Evolutionary conservation across 2,329 filamentous ascomycete species (phyloP), one percentile per base, ranked within the genome.

Genomic region (Fusarium sp.): DNA sequence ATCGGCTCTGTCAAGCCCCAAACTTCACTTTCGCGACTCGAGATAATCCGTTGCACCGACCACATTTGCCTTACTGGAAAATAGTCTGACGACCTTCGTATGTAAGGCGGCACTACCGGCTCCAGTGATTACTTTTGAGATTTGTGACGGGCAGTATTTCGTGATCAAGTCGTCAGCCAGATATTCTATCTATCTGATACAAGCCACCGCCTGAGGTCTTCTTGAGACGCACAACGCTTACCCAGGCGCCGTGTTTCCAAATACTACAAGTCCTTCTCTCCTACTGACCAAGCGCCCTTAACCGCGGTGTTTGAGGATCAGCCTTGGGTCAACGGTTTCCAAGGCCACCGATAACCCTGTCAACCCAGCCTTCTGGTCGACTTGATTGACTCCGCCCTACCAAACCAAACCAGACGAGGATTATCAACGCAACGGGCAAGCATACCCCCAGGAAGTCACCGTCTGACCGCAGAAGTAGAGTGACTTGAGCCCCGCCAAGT

Each of bases 391-490:
- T 68, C 66, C 68, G 74, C 68, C 71, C 70, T 75, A 69, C 71
- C 65, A 72, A 72, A 69, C 71, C 65, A 72, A 72, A 67, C 73
- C 66, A 69, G 68, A 73, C 70, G 68, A 74, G 71, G 65, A 70
- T 61, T 70, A 35, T 73, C 55, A 70, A 68, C 62, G 56, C 69
- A 64, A 69, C 71, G 67, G 68, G 67, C 73, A 76, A 73, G 66
- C 70, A 73, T 69, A 56, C 71, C 66, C 65, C 70, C 71, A 75
- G 71, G 68, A 59, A 74, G 71, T 72, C 59, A 65, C 73, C 69
- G 72, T 77, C 75, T 77, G 75, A 77, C 75, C 67, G 71, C 75
- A 75, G 71, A 71, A 74, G 75, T 76, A 77, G 70, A 75, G 72
- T 72, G 71, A 76, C 74, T 73, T 67, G 32, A 65, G 66, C 75